A percentile compares a stretch with the other conserved stretches of the same genome.
Evolutionary conservation across 139 green algal genomes (phyloP).

Genomic region (Chlamydomonas eustigma): DNA sequence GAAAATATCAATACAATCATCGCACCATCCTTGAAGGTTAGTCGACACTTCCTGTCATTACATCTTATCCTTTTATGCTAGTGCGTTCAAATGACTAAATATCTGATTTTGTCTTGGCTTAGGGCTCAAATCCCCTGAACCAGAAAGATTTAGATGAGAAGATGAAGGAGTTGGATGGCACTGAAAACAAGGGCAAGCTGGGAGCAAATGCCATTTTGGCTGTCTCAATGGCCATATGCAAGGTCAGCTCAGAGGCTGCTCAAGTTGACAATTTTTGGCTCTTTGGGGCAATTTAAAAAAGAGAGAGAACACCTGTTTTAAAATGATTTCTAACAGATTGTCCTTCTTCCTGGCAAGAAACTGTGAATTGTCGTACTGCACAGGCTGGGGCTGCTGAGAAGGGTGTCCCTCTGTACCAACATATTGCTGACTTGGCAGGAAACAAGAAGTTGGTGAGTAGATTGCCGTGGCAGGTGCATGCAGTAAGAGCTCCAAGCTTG

Average conservation of each 20-base stretch:
- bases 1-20: slow-evolving; percentile 95
- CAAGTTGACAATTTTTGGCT: too few species aligned
- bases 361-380: neutral
- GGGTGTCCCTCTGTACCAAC: slow-evolving; percentile 92
- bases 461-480: too few species aligned
- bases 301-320: too few species aligned
- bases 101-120: neutral
- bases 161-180: slow-evolving; percentile 96
- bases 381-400: slow-evolving; percentile 91
- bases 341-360: too few species aligned
- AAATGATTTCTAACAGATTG: too few species aligned
- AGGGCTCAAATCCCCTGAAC: slow-evolving; percentile 87
- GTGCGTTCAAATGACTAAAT: too few species aligned
- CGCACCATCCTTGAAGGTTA: slow-evolving; percentile 76
- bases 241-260: slow-evolving; percentile 53
- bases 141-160: slow-evolving; percentile 87
- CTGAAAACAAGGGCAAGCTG: slow-evolving; percentile 95
- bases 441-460: slow-evolving; percentile 83
- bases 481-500: too few species aligned
- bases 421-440: slow-evolving; percentile 89
- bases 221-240: slow-evolving; percentile 91
- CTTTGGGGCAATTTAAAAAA: too few species aligned
- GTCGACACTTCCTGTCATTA: neutral
- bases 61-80: too few species aligned
- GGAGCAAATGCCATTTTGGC: slow-evolving; percentile 98